Percentiles rank a stretch among this genome's conserved stretches.
Evolutionary conservation across 306 rosid species (phyloP).

Genomic region (Oemleria cerasiformis): DNA sequence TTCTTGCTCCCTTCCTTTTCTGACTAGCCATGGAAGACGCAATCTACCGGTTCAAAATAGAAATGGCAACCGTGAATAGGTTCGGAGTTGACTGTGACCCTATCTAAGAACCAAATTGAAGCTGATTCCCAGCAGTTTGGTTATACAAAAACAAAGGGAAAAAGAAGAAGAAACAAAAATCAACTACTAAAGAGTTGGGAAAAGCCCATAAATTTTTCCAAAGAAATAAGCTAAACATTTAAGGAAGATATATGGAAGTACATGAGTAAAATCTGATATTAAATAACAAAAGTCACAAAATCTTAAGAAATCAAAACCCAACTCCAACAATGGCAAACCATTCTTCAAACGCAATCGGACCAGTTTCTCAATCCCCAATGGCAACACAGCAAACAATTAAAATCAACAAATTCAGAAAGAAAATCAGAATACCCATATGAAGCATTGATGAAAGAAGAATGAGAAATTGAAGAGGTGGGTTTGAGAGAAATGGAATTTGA

Average conservation of each 20-base stretch:
- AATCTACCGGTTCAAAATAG: not conserved
- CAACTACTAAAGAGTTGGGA: not conserved
- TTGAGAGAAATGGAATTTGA: not conserved
- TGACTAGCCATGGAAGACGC: not conserved
- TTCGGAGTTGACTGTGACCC: not conserved
- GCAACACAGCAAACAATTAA: not conserved
- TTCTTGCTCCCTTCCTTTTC: not conserved
- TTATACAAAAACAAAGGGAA: not conserved
- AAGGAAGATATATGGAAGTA: not conserved
- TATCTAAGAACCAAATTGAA: not conserved
- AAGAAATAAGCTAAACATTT: not conserved
- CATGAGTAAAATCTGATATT: not conserved
- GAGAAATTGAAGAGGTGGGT: not conserved
- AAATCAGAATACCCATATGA: not conserved
- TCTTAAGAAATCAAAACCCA: not conserved
- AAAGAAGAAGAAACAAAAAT: not conserved
- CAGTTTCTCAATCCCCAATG: not conserved
- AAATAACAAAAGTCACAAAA: not conserved
- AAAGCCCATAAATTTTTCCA: not conserved
- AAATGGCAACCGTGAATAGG: not conserved
- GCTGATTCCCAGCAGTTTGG: not conserved
- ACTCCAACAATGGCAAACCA: not conserved
- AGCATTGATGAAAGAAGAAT: not conserved
- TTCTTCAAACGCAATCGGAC: not conserved
- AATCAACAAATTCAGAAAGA: constrained; percentile 6